Evolutionary conservation across 495 filamentous ascomycete species (phyloP).

Genomic region (Rusavskia elegans): DNA sequence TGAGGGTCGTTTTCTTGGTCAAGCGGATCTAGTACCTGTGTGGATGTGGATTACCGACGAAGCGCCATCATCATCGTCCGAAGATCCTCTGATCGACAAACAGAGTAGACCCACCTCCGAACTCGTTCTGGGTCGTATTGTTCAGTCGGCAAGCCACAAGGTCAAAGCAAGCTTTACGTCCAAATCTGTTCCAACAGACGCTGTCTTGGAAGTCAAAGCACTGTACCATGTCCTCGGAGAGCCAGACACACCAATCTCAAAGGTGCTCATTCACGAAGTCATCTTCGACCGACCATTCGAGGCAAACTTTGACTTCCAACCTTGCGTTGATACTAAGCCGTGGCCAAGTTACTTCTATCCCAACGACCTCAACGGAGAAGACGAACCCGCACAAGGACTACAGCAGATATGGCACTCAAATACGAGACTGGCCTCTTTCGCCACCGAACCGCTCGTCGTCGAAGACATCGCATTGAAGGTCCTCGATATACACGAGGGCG

Average conservation of each 20-base stretch:
- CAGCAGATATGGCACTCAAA: constrained; percentile 65
- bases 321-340: constrained; percentile 53
- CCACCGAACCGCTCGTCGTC: constrained; percentile 51
- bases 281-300: constrained; percentile 71
- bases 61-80: constrained; percentile 10
- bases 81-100: neutral
- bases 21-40: constrained; percentile 32
- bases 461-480: constrained; percentile 43
- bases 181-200: constrained; percentile 36
- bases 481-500: constrained; percentile 37
- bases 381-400: constrained; percentile 36
- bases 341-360: constrained; percentile 77
- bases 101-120: neutral
- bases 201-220: constrained; percentile 54
- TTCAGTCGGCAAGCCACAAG: constrained; percentile 16
- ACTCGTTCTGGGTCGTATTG: constrained; percentile 1
- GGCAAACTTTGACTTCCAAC: constrained; percentile 69
- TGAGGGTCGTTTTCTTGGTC: constrained; percentile 50
- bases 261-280: constrained; percentile 47
- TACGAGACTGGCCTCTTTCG: constrained; percentile 59
- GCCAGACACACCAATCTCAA: constrained; percentile 66
- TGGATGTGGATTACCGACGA: constrained; percentile 29
- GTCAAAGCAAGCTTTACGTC: constrained; percentile 32
- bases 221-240: constrained; percentile 69
- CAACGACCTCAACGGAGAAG: constrained; percentile 20